Evolutionary conservation across 768 basidiomycete species (phyloP).

Genomic region (Kwoniella sp.): DNA sequence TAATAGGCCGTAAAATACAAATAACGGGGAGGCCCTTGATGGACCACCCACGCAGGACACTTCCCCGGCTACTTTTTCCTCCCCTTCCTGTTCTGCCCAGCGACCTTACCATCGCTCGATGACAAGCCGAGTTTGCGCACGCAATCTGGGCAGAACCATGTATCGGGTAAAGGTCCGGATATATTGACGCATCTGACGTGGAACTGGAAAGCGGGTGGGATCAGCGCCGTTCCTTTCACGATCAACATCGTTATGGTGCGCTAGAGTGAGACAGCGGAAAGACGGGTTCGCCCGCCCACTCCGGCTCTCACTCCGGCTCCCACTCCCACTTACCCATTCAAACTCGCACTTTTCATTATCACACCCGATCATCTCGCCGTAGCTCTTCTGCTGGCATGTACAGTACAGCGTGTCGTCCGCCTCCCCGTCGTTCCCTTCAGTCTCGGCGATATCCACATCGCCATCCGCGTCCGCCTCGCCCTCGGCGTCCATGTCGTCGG

Average conservation of each 20-base stretch:
- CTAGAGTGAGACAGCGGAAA: no score
- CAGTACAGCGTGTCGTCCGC: constrained; percentile 71
- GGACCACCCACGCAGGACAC: no score
- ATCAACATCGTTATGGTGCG: no score
- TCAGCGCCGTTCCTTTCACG: no score
- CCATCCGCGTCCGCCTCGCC: constrained; percentile 15
- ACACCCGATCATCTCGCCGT: constrained; percentile 93
- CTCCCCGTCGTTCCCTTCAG: constrained; percentile 56
- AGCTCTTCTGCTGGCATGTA: constrained; percentile 75
- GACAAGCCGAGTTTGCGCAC: constrained; percentile 47
- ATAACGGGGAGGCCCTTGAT: no score
- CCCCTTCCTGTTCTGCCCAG: constrained; percentile 33
- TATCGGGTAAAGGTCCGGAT: constrained; percentile 58
- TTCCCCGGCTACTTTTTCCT: constrained; percentile 37
- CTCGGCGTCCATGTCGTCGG: not conserved
- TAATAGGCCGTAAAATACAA: no score
- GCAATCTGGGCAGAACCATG: constrained; percentile 63
- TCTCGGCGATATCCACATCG: constrained; percentile 51
- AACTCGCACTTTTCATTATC: constrained; percentile 72
- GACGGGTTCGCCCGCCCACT: no score
- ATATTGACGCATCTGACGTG: constrained; percentile 62
- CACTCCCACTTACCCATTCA: constrained; percentile 81
- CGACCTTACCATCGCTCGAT: constrained; percentile 34
- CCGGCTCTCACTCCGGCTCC: no score
- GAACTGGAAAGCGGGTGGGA: constrained; percentile 53